phyloP scores from a whole-genome alignment of 2,329 filamentous ascomycete genomes.

The Ceratocystis destructans region DNA sequence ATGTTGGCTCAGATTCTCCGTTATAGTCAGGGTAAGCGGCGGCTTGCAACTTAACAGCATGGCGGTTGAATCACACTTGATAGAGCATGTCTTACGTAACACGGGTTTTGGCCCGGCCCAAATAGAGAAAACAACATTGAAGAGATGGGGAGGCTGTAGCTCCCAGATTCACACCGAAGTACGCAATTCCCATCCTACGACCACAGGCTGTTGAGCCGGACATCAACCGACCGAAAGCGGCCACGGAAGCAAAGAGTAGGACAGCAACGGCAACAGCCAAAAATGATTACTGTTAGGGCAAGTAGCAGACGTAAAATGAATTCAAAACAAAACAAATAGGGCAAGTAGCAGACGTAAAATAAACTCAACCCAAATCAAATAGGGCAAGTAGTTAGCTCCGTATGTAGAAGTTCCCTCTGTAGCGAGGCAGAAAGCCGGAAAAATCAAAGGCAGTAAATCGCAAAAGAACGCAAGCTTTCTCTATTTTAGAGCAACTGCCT shows the following conservation, averaged over 20 bases:
- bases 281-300: not conserved
- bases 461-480: not conserved
- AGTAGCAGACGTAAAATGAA: not conserved
- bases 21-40: too few relatives aligned
- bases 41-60: too few relatives aligned
- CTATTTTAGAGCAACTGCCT: not conserved
- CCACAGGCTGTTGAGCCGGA: not conserved
- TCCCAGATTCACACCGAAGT: not conserved
- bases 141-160: not conserved
- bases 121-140: too few relatives aligned
- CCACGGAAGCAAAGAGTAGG: not conserved
- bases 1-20: too few relatives aligned
- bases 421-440: too few relatives aligned
- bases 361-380: too few relatives aligned
- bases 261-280: not conserved
- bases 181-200: not conserved
- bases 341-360: too few relatives aligned
- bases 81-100: too few relatives aligned
- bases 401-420: not conserved
- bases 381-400: not conserved
- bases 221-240: not conserved
- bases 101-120: too few relatives aligned
- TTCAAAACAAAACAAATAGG: too few relatives aligned
- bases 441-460: not conserved
- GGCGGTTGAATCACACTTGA: too few relatives aligned